Percentiles rank a stretch among this genome's conserved stretches.
These are phyloP conservation scores for Neostapfia colusana DNA, from an alignment of 176 grass and related monocot species.

Conservation along the genomic window DNA sequence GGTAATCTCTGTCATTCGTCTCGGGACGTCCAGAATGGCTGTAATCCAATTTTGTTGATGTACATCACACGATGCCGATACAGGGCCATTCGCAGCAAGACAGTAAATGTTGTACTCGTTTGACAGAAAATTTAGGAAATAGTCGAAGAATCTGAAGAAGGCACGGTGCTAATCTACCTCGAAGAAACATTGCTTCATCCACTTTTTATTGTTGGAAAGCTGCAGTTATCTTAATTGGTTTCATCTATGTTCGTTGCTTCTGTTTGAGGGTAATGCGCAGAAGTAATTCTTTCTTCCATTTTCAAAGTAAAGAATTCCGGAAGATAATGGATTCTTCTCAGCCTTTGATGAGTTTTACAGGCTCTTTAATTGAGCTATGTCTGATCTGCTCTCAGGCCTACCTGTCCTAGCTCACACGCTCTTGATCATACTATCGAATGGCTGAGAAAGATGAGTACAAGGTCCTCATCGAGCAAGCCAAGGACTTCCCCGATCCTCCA, in stretches of 20 bases:
- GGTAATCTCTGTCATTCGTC: constrained; percentile 46
- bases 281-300: constrained; percentile 52
- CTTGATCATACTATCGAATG: constrained; percentile 35
- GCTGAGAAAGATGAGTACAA: constrained; percentile 59
- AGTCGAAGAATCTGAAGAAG: constrained; percentile 20
- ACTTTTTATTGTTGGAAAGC: not conserved
- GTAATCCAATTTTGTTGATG: constrained; percentile 31
- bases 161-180: constrained; percentile 10
- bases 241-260: constrained; percentile 31
- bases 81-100: not conserved
- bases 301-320: constrained; percentile 12
- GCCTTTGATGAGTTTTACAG: not conserved
- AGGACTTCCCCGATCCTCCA: not conserved
- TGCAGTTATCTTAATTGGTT: not conserved
- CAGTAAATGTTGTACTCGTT: constrained; percentile 35
- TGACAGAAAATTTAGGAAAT: constrained; percentile 9
- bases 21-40: constrained; percentile 39
- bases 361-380: constrained; percentile 31
- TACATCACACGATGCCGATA: constrained; percentile 22
- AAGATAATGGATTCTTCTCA: constrained; percentile 42
- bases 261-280: not conserved
- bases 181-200: constrained; percentile 7
- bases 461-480: constrained; percentile 54
- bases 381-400: not conserved
- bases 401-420: not conserved